A percentile compares a stretch with the other conserved stretches of the same genome.
Evolutionary conservation across 805 yeast species (phyloP).

Genomic region (Naumovozyma dairenensis): DNA sequence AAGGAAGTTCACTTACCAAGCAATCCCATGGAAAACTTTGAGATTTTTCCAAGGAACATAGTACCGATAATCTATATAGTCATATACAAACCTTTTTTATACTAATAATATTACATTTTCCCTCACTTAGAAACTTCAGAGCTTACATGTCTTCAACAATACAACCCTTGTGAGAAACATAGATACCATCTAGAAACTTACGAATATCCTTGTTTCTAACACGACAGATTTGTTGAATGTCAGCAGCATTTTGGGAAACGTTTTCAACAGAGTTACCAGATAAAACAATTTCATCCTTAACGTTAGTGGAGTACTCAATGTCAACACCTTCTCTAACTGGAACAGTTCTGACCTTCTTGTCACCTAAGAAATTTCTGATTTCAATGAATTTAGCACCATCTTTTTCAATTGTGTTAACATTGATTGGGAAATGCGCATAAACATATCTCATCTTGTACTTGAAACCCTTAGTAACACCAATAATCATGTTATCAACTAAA

Average conservation of each 20-base stretch:
- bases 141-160: conserved; percentile 53
- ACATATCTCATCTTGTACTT: conserved; percentile 99
- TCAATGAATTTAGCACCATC: conserved; percentile 72
- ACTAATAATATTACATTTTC: not conserved
- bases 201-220: conserved; percentile 99
- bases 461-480: conserved; percentile 99
- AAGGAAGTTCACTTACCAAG: too few species aligned
- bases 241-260: conserved; percentile 98
- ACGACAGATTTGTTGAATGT: conserved; percentile 93
- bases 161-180: conserved; percentile 91
- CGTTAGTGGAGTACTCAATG: conserved; percentile 68
- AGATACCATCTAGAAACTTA: conserved; percentile 99
- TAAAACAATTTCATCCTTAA: conserved; percentile 90
- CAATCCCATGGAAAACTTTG: too few species aligned
- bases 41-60: too few species aligned
- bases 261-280: conserved; percentile 58
- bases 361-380: conserved; percentile 99
- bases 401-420: conserved; percentile 80
- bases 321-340: conserved; percentile 83
- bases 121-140: not conserved
- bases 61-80: too few species aligned
- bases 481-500: conserved; percentile 83
- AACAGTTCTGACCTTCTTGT: conserved; percentile 90
- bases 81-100: too few species aligned
- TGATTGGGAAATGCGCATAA: conserved; percentile 99